These are phyloP conservation scores for Artemisia annua DNA, from an alignment of 129 eudicot genomes.

Conservation along the genomic window DNA sequence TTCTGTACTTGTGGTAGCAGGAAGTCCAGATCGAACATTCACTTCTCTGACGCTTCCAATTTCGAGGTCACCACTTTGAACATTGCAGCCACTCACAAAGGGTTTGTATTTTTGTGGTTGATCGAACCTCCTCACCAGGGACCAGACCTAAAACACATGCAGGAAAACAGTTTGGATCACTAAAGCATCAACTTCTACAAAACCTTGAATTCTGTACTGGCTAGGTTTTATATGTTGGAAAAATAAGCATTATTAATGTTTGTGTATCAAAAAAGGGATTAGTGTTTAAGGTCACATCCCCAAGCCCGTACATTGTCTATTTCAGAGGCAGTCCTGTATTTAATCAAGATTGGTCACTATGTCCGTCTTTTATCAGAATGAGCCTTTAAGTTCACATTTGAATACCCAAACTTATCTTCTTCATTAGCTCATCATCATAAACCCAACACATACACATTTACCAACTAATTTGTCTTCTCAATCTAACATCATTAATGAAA, in stretches of 20 bases:
- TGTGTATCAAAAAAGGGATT: neutral
- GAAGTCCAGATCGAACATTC: slow-evolving; percentile 22
- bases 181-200: neutral
- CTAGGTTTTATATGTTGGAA: neutral
- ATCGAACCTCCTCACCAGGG: slow-evolving; percentile 20
- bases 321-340: neutral
- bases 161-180: neutral
- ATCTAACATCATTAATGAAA: no score
- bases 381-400: neutral
- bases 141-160: slow-evolving; percentile 14
- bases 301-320: neutral
- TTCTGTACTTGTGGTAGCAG: slow-evolving; percentile 22
- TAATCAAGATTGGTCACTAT: neutral
- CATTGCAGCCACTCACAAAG: slow-evolving; percentile 21
- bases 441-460: neutral
- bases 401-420: neutral
- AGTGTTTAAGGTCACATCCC: neutral
- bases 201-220: neutral
- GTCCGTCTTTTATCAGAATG: neutral
- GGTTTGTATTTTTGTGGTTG: slow-evolving; percentile 21
- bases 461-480: neutral
- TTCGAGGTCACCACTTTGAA: slow-evolving; percentile 13
- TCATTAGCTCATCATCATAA: neutral
- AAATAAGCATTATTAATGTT: neutral
- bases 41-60: slow-evolving; percentile 21